Base-by-base conservation (phyloP, 208 protist species). In the Strigomonas culicis region DNA sequence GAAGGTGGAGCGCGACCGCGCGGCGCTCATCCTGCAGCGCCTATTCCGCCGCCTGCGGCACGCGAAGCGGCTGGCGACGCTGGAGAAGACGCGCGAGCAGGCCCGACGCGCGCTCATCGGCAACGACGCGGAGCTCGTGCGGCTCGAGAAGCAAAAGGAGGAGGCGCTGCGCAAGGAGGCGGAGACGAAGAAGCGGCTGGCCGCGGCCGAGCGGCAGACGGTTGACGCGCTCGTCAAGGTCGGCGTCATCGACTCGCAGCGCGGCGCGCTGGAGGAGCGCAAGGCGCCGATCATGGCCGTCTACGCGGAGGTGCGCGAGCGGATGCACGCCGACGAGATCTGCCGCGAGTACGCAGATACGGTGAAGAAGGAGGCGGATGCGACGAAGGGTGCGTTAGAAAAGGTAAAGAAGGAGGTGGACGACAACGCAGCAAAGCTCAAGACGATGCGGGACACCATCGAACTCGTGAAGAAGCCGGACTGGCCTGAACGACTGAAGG, bases 11-110 rank as follows among this genome's bases (percentile, higher is more conserved):
- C 50, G 50, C 11, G 68, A 83, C 57, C 74, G 79, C n/a, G 71
- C 79, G 15, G 85, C 84, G 8, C 56, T 85, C 50, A 78, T 83
- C n/a, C 73, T 92, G 11, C 78, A 85, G 50, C 88, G 88, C 27
- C 75, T 61, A 13, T 77, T 79, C 56, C 62, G 72, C 57, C 80
- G 75, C 21, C 59, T 59, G 50, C 57, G 56, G 8, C 51, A 46
- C n/a, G 19, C 21, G 4, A 2, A 19, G 2, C 43, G 39, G 24
- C 34, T 66, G 24, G 21, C 34, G 32, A 34, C 31, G 7, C 41
- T 21, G 39, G 70, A 68, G 50, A 52, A 65, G 50, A 39, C 3
- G 4, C 30, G 36, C 17, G 52, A 30, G 19, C 22, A 44, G 32
- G 58, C 24, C 17, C 24, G 55, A 27, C 34, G 66, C 24, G 44